Evolutionary conservation across 2,329 filamentous ascomycete species (phyloP).

Genomic region (Colletotrichum sp.): DNA sequence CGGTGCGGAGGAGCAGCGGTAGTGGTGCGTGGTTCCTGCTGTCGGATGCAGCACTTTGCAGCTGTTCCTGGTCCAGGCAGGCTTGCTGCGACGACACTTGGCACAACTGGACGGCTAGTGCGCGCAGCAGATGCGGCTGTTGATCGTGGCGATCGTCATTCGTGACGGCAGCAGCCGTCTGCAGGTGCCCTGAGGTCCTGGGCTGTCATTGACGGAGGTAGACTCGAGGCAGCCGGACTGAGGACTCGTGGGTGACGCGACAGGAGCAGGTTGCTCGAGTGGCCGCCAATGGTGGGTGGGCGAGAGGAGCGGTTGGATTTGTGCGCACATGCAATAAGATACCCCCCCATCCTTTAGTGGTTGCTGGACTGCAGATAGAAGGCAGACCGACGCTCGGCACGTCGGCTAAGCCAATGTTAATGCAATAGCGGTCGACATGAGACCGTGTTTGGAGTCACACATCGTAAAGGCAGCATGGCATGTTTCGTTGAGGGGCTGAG

Average conservation of each 20-base stretch:
- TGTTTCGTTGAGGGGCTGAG: background rate
- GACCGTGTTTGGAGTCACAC: background rate
- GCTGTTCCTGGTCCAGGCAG: slow-evolving; percentile 6
- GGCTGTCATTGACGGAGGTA: background rate
- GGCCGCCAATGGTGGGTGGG: slow-evolving; percentile 2
- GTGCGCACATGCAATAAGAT: slow-evolving; percentile 19
- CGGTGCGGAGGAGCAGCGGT: background rate
- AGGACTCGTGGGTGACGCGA: background rate
- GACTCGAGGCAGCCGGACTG: background rate
- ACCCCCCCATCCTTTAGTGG: slow-evolving; percentile 5
- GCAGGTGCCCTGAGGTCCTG: background rate
- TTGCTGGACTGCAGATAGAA: background rate
- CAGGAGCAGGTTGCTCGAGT: background rate
- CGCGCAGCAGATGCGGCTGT: slow-evolving; percentile 9
- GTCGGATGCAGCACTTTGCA: background rate
- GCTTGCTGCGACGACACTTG: background rate
- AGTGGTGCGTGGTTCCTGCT: background rate
- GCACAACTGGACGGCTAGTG: slow-evolving; percentile 2
- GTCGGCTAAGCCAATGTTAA: slow-evolving; percentile 9
- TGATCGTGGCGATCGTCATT: slow-evolving; percentile 15
- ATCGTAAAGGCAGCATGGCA: background rate
- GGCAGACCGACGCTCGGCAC: slow-evolving; percentile 1
- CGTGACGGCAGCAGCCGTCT: slow-evolving; percentile 12
- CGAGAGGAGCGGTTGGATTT: background rate
- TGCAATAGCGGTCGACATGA: background rate